These are phyloP conservation scores for Termitomyces sp. DNA, from an alignment of 768 basidiomycete species.

Conservation along the genomic window DNA sequence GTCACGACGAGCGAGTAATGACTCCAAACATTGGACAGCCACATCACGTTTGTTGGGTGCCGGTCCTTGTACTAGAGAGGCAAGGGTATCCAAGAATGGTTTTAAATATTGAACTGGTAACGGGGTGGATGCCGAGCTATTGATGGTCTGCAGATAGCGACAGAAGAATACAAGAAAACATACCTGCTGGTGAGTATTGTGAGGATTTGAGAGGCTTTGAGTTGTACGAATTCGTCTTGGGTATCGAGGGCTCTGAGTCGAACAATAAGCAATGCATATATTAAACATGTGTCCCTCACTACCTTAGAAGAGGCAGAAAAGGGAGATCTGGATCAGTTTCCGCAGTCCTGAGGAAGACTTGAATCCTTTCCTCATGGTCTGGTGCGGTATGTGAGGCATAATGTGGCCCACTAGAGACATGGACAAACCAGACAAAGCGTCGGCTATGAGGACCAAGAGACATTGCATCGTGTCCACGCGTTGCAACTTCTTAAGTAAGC, in stretches of 20 bases:
- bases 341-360: conserved; percentile 59
- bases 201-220: conserved; percentile 84
- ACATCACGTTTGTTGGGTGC: conserved; percentile 76
- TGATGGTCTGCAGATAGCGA: not conserved
- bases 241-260: conserved; percentile 65
- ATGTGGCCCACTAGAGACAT: not conserved
- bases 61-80: conserved; percentile 54
- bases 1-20: conserved; percentile 75
- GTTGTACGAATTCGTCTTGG: conserved; percentile 92
- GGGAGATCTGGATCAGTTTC: conserved; percentile 77
- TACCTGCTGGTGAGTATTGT: conserved; percentile 84
- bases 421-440: conserved; percentile 72
- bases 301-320: conserved; percentile 77
- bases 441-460: conserved; percentile 81
- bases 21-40: conserved; percentile 87
- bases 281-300: conserved; percentile 5
- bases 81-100: conserved; percentile 56
- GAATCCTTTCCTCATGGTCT: conserved; percentile 89
- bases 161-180: conserved; percentile 3
- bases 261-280: conserved; percentile 10
- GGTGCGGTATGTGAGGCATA: not conserved
- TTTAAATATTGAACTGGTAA: conserved; percentile 49
- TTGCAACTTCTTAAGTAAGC: conserved; percentile 78
- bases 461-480: conserved; percentile 85
- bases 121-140: conserved; percentile 45